Evolutionary conservation across 73 alveolate genomes (phyloP).

Genomic region (Blepharisma japonicum): DNA sequence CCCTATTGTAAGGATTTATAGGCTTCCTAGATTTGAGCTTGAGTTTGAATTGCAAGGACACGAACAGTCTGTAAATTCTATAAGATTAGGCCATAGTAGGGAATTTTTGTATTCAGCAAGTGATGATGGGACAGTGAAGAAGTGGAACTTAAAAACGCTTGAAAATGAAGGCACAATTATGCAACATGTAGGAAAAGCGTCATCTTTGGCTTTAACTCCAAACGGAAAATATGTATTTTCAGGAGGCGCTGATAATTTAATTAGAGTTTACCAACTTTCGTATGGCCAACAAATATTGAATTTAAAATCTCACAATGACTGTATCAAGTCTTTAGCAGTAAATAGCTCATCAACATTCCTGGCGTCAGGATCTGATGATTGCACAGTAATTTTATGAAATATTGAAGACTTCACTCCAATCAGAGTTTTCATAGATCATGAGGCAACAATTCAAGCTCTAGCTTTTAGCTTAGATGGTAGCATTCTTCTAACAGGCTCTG

Average conservation of each 20-base stretch:
- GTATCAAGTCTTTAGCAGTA: neutral
- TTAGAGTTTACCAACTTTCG: neutral
- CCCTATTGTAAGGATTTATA: slow-evolving; percentile 13
- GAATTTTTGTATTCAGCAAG: neutral
- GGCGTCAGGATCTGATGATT: slow-evolving; percentile 18
- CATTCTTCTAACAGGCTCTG: slow-evolving; percentile 9
- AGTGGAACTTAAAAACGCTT: neutral
- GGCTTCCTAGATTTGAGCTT: slow-evolving; percentile 20
- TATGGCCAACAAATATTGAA: neutral
- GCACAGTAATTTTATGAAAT: too few relatives aligned
- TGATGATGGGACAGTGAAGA: neutral
- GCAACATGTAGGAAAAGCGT: neutral
- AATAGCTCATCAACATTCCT: neutral
- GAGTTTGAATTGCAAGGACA: neutral
- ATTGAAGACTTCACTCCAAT: neutral
- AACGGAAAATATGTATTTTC: slow-evolving; percentile 1
- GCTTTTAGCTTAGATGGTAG: neutral
- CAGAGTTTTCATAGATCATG: slow-evolving; percentile 6
- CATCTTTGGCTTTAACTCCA: neutral
- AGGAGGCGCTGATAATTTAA: slow-evolving; percentile 4
- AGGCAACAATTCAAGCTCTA: neutral
- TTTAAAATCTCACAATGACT: neutral
- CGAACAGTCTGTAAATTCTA: neutral
- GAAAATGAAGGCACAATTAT: neutral
- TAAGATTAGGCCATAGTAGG: neutral